Evolutionary conservation across 306 rosid species (phyloP).

Genomic region (Hippophae rhamnoides): DNA sequence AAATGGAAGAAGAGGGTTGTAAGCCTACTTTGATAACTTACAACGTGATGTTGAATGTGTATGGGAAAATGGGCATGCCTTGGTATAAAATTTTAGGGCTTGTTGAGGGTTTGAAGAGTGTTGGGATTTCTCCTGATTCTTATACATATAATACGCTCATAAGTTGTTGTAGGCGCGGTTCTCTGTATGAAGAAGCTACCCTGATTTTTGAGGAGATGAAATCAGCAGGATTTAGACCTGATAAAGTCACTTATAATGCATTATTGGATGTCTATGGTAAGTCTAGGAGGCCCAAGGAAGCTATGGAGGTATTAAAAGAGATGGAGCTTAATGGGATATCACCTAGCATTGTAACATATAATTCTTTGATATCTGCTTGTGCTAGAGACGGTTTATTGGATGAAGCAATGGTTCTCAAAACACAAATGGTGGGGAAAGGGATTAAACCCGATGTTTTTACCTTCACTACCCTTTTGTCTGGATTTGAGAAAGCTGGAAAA

Average conservation of each 20-base stretch:
- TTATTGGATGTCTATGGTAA: slow-evolving; percentile 89
- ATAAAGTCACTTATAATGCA: slow-evolving; percentile 73
- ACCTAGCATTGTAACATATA: slow-evolving; percentile 56
- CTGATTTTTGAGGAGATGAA: slow-evolving; percentile 54
- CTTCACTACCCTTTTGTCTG: slow-evolving; percentile 80
- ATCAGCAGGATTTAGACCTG: slow-evolving; percentile 46
- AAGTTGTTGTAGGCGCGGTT: slow-evolving; percentile 64
- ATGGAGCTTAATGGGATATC: slow-evolving; percentile 67
- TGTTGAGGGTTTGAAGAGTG: slow-evolving; percentile 44
- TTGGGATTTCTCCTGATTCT: slow-evolving; percentile 62
- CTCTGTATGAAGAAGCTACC: slow-evolving; percentile 63
- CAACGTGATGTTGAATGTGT: slow-evolving; percentile 67
- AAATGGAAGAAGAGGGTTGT: slow-evolving; percentile 66
- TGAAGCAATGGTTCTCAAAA: slow-evolving; percentile 50
- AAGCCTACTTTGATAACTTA: slow-evolving; percentile 65
- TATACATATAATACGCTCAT: slow-evolving; percentile 80
- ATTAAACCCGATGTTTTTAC: slow-evolving; percentile 79
- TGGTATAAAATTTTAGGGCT: slow-evolving; percentile 53
- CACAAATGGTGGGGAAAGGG: slow-evolving; percentile 68
- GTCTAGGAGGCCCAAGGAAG: slow-evolving; percentile 68
- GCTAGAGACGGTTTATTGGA: slow-evolving; percentile 73
- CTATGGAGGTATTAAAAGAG: slow-evolving; percentile 65
- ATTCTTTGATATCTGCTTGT: slow-evolving; percentile 73
- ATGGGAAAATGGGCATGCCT: slow-evolving; percentile 91
- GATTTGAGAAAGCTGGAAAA: slow-evolving; percentile 81